A percentile compares a stretch with the other conserved stretches of the same genome.
phyloP scores from a whole-genome alignment of 2,329 filamentous ascomycete species.

The Nothophaeocryptopus gaeumannii region DNA sequence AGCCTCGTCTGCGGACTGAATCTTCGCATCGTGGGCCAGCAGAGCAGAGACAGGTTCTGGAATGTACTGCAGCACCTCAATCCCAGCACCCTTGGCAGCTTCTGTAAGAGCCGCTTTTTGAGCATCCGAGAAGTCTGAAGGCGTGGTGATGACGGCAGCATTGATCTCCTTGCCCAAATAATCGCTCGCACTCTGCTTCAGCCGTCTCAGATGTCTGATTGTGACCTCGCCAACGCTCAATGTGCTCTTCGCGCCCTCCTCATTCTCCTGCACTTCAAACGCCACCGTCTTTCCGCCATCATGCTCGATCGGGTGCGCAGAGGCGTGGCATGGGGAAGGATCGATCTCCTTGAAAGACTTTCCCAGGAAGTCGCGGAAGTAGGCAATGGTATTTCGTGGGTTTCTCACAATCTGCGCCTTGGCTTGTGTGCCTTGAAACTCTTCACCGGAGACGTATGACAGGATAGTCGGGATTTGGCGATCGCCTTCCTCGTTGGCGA shows the following conservation, averaged over 20 bases:
- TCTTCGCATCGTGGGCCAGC: slow-evolving; percentile 78
- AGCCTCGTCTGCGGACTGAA: slow-evolving; percentile 49
- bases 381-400: slow-evolving; percentile 86
- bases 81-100: slow-evolving; percentile 73
- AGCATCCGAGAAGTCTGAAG: slow-evolving; percentile 85
- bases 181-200: slow-evolving; percentile 80
- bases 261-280: slow-evolving; percentile 74
- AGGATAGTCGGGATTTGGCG: slow-evolving; percentile 93
- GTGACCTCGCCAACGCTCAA: slow-evolving; percentile 77
- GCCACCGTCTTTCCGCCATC: slow-evolving; percentile 61
- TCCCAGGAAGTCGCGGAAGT: slow-evolving; percentile 93
- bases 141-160: slow-evolving; percentile 89
- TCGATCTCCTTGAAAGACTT: slow-evolving; percentile 96
- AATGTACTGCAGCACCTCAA: slow-evolving; percentile 92
- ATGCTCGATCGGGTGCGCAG: slow-evolving; percentile 79
- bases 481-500: slow-evolving; percentile 98
- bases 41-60: slow-evolving; percentile 85
- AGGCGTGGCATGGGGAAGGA: slow-evolving; percentile 88
- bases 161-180: slow-evolving; percentile 92
- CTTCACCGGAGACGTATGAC: slow-evolving; percentile 92
- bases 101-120: slow-evolving; percentile 78
- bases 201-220: slow-evolving; percentile 77
- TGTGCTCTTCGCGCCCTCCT: slow-evolving; percentile 57
- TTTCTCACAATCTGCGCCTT: slow-evolving; percentile 93
- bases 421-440: slow-evolving; percentile 93